Evolutionary conservation across 805 yeast species (phyloP).

Genomic region (Wickerhamomyces queroliae): DNA sequence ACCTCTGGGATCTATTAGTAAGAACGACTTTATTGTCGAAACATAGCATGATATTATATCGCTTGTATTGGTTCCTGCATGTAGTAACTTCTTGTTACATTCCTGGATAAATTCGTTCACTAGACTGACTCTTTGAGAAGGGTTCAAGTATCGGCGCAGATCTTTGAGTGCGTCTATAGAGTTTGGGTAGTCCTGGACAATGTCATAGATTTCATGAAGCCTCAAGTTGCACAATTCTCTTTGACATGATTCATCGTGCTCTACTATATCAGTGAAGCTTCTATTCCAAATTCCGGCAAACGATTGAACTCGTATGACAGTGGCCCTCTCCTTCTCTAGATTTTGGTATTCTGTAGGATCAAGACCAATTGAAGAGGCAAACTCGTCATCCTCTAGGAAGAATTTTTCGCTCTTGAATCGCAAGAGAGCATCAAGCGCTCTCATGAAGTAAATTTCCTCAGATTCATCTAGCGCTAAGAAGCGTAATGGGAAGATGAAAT

Average conservation of each 20-base stretch:
- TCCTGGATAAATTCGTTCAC: conserved; percentile 43
- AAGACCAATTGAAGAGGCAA: conserved; percentile 16
- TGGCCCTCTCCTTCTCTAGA: conserved; percentile 8
- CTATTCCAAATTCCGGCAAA: conserved; percentile 13
- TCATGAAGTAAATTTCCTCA: background rate
- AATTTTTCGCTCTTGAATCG: background rate
- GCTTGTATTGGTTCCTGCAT: conserved; percentile 76
- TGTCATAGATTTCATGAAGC: conserved; percentile 50
- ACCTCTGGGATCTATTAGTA: conserved; percentile 81
- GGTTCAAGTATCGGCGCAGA: conserved; percentile 43
- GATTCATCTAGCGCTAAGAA: conserved; percentile 6
- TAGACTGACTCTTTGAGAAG: conserved; percentile 44
- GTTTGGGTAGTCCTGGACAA: conserved; percentile 48
- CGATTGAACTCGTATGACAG: background rate
- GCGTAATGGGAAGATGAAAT: conserved; percentile 15
- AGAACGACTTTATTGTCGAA: conserved; percentile 63
- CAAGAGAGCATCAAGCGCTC: background rate
- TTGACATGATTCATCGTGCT: conserved; percentile 3
- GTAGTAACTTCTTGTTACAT: conserved; percentile 47
- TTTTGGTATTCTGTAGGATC: conserved; percentile 9
- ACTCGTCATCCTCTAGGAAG: conserved; percentile 5
- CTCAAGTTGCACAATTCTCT: conserved; percentile 32
- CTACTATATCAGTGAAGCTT: conserved; percentile 9
- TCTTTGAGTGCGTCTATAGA: conserved; percentile 53
- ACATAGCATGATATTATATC: conserved; percentile 67